Evolutionary conservation across 2,329 filamentous ascomycete species (phyloP), one percentile per base, ranked within the genome.

Genomic region (Polytolypa hystricis): DNA sequence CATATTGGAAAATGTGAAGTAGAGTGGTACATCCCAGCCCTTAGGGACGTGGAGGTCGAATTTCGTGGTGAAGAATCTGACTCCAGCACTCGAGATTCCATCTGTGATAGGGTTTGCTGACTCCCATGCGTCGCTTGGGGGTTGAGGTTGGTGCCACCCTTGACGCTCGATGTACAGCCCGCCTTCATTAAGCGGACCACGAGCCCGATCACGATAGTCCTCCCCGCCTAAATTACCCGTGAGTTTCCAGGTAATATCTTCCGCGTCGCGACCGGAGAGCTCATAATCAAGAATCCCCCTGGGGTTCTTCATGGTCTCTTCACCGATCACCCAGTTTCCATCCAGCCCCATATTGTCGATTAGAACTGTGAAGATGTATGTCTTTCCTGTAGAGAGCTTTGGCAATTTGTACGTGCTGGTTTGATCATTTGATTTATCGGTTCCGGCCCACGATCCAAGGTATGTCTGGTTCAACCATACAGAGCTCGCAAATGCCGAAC

Each of bases 271-370:
- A 33, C 65, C 60, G 15, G 61, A 56, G 8, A 70, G 52, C 14
- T 48, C 37, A 30, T 63, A 64, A 35, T 60, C 54, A 4, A 76
- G 54, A 37, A 77, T 68, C 14, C 73, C 73, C 14, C 72, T 67
- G 0, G 73, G 73, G 19, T 61, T 59, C 54, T 75, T 73, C 67
- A 79, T 80, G 6, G 60, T 53, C 17, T 80, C 75, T 2, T 52
- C 48, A 1, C 77, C 77, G 0, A 77, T 70, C 2, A 61, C 61
- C 64, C 71, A 75, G 54, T 81, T 75, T 46, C 81, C 74, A 41
- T 84, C 71, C 0, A 84, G 63, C 0, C 82, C 81, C 61, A 78
- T 83, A 55, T 79, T 79, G 55, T 87, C 83, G 10, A 87, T 63
- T 0, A 85, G 56, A 1, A 86, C 63, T 0, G 81, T 86, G 44